Evolutionary conservation across 176 grass and related monocot genomes (phyloP).

Genomic region (Metroxylon sagu): DNA sequence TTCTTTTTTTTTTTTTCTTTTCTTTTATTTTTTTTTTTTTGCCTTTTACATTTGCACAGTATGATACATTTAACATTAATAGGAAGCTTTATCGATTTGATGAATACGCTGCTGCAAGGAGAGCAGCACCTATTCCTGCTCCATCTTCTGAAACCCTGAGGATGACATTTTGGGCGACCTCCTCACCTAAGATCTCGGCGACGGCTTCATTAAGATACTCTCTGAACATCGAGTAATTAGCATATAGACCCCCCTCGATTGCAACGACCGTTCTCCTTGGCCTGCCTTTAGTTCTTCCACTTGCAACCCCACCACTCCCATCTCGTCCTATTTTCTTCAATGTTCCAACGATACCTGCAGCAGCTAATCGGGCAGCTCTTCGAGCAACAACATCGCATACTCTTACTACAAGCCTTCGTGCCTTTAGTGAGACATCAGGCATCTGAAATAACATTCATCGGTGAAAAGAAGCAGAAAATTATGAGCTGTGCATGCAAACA

Average conservation of each 20-base stretch:
- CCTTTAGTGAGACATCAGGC: constrained; percentile 44
- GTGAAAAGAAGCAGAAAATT: no score
- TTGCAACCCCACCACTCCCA: constrained; percentile 28
- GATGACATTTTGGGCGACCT: constrained; percentile 44
- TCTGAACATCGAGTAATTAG: constrained; percentile 58
- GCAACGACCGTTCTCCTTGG: constrained; percentile 46
- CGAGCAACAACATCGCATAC: constrained; percentile 57
- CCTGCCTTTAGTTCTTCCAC: constrained; percentile 35
- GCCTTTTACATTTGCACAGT: constrained; percentile 94
- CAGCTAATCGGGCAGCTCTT: constrained; percentile 70
- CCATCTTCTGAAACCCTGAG: constrained; percentile 63
- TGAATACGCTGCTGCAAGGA: constrained; percentile 59
- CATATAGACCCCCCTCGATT: constrained; percentile 63
- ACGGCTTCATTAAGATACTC: constrained; percentile 69
- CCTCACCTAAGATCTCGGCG: constrained; percentile 77
- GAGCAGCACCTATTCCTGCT: constrained; percentile 53
- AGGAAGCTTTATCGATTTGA: constrained; percentile 59
- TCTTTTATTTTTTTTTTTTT: no score
- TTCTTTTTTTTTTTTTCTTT: no score
- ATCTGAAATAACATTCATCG: constrained; percentile 35
- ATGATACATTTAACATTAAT: constrained; percentile 48
- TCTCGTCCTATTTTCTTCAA: constrained; percentile 85
- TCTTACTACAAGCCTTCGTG: constrained; percentile 52
- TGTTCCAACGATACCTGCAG: constrained; percentile 64
- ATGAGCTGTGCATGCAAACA: not conserved